These are phyloP conservation scores for Wickerhamomyces subpelliculosus DNA, from an alignment of 805 yeast genomes.

Conservation along the genomic window DNA sequence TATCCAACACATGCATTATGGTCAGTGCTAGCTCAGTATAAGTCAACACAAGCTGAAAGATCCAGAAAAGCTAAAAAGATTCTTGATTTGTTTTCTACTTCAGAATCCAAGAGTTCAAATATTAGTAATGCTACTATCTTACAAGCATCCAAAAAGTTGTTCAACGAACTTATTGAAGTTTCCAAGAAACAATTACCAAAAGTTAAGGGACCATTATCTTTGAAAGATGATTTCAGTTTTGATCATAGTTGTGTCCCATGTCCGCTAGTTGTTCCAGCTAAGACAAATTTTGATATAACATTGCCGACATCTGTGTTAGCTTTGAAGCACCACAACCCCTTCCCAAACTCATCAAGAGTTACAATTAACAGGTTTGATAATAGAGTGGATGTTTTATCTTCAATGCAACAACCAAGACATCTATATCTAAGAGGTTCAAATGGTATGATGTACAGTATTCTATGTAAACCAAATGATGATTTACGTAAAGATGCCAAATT, in stretches of 20 bases:
- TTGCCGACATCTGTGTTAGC: slow-evolving; percentile 46
- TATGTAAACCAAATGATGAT: slow-evolving; percentile 86
- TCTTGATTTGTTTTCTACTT: slow-evolving; percentile 22
- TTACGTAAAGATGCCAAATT: slow-evolving; percentile 91
- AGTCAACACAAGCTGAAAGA: slow-evolving; percentile 47
- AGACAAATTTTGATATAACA: slow-evolving; percentile 59
- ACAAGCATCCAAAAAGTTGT: slow-evolving; percentile 19
- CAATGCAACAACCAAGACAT: slow-evolving; percentile 84
- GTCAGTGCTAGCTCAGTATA: slow-evolving; percentile 65
- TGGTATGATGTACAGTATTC: slow-evolving; percentile 62
- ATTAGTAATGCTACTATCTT: slow-evolving; percentile 12
- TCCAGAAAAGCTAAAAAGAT: slow-evolving; percentile 39
- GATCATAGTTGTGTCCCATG: slow-evolving; percentile 35
- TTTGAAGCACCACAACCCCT: slow-evolving; percentile 37
- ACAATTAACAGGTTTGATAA: slow-evolving; percentile 61
- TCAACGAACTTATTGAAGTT: slow-evolving; percentile 21
- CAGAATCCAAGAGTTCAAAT: slow-evolving; percentile 15
- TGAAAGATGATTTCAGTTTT: slow-evolving; percentile 36
- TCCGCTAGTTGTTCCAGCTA: slow-evolving; percentile 66
- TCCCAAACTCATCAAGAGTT: slow-evolving; percentile 34
- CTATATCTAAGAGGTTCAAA: slow-evolving; percentile 72
- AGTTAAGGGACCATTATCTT: slow-evolving; percentile 14
- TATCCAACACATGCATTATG: slow-evolving; percentile 87
- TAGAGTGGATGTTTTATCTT: slow-evolving; percentile 61
- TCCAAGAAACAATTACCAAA: slow-evolving; percentile 14